Conservation (phyloP, 495 filamentous ascomycete species). For the Aspergillus bridgeri region DNA sequence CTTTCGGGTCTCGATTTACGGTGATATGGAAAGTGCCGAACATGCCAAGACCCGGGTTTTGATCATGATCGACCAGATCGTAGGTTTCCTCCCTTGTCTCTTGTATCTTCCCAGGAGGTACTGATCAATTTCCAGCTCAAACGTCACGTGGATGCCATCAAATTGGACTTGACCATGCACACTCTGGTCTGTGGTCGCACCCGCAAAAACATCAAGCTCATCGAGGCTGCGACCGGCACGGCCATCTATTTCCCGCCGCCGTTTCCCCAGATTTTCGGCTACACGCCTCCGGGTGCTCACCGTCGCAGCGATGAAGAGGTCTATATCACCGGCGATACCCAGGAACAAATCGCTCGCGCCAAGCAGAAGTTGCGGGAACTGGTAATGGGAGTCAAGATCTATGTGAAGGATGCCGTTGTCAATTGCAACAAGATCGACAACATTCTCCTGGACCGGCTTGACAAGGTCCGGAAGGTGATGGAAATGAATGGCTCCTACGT, state of each 20-base stretch:
- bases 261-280: conserved; percentile 85
- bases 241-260: conserved; percentile 97
- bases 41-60: conserved; percentile 94
- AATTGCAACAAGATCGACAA: conserved; percentile 88
- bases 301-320: conserved; percentile 83
- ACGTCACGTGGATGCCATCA: conserved; percentile 76
- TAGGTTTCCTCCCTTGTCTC: conserved; percentile 45
- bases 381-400: conserved; percentile 74
- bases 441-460: conserved; percentile 83
- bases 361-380: conserved; percentile 86
- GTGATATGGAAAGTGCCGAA: conserved; percentile 90
- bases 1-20: conserved; percentile 88
- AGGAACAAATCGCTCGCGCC: conserved; percentile 75
- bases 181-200: conserved; percentile 86
- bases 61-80: conserved; percentile 96
- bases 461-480: conserved; percentile 97
- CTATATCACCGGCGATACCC: conserved; percentile 84
- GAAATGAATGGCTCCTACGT: conserved; percentile 94
- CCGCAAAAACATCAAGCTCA: conserved; percentile 93
- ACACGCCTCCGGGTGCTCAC: conserved; percentile 73
- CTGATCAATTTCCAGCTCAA: conserved; percentile 63
- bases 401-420: conserved; percentile 84
- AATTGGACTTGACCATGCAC: conserved; percentile 83
- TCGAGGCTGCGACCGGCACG: conserved; percentile 89
- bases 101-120: conserved; percentile 1